Percentiles rank a stretch among this genome's conserved stretches.
Evolutionary conservation across 2,329 filamentous ascomycete species (phyloP).

Genomic region (Microdochium bolleyi): DNA sequence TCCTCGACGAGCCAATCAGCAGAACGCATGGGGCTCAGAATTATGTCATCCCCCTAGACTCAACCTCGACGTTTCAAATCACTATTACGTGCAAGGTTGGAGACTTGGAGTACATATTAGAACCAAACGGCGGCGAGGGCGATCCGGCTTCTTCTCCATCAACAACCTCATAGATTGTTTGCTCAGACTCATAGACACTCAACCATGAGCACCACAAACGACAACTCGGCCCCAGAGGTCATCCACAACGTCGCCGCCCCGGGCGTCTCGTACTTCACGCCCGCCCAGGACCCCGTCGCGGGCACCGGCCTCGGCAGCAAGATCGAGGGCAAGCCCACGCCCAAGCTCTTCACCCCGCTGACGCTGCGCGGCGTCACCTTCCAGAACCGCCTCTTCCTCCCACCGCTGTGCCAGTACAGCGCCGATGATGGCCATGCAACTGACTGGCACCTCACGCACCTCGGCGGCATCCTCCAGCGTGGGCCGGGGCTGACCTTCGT

Average conservation of each 20-base stretch:
- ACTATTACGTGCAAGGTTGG: too few relatives aligned
- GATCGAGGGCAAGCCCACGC: constrained; percentile 32
- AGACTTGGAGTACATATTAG: too few relatives aligned
- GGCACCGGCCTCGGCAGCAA: constrained; percentile 28
- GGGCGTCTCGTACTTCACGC: constrained; percentile 32
- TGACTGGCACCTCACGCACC: constrained; percentile 64
- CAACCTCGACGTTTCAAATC: too few relatives aligned
- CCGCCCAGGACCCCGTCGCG: constrained; percentile 27
- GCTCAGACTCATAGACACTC: too few relatives aligned
- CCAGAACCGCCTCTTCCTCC: constrained; percentile 36
- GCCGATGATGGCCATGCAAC: constrained; percentile 51
- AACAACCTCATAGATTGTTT: too few relatives aligned
- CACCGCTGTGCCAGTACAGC: constrained; percentile 40
- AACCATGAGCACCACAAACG: neutral
- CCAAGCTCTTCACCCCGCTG: constrained; percentile 40
- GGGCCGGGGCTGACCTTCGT: constrained; percentile 59
- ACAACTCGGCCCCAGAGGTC: neutral
- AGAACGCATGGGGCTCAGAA: too few relatives aligned
- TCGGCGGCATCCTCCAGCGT: constrained; percentile 63
- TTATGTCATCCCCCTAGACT: too few relatives aligned
- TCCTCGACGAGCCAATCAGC: too few relatives aligned
- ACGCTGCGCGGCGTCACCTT: constrained; percentile 34
- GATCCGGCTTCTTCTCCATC: too few relatives aligned
- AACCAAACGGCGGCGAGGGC: too few relatives aligned
- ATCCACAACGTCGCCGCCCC: constrained; percentile 16